Evolutionary conservation across 2,329 filamentous ascomycete species (phyloP).

Genomic region (Cytospora piceae): DNA sequence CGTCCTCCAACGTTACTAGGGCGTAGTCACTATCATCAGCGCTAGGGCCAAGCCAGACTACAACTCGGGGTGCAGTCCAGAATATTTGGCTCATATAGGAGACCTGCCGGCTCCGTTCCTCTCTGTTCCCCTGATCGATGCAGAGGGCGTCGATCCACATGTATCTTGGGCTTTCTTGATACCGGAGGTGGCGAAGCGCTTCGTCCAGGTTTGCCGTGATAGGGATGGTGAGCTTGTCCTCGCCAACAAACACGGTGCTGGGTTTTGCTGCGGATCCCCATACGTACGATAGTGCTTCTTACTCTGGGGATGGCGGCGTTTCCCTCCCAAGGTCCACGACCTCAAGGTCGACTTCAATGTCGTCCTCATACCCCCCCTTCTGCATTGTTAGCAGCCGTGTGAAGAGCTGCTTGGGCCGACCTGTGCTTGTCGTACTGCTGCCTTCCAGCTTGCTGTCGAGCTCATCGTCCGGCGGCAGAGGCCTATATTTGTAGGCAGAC

Average conservation of each 20-base stretch:
- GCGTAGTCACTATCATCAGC: background rate
- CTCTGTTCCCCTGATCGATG: constrained; percentile 8
- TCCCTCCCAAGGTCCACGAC: background rate
- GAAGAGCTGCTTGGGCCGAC: background rate
- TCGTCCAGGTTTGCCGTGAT: background rate
- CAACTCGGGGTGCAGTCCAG: constrained; percentile 1
- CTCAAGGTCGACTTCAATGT: background rate
- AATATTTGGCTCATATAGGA: constrained; percentile 8
- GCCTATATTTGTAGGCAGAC: background rate
- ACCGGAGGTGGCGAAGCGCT: constrained; percentile 2
- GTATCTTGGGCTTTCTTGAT: background rate
- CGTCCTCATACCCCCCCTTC: background rate
- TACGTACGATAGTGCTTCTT: constrained; percentile 2
- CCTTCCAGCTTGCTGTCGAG: background rate
- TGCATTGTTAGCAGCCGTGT: background rate
- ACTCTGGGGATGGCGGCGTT: background rate
- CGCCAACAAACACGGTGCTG: background rate
- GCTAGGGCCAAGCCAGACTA: constrained; percentile 12
- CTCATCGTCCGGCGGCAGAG: background rate
- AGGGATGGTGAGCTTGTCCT: background rate
- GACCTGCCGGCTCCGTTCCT: constrained; percentile 5
- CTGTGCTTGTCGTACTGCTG: background rate
- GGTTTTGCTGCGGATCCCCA: background rate
- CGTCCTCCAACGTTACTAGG: background rate
- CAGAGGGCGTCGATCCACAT: constrained; percentile 19